These are phyloP conservation scores for Clavariopsis aquatica DNA, from an alignment of 495 filamentous ascomycete genomes.

Conservation along the genomic window DNA sequence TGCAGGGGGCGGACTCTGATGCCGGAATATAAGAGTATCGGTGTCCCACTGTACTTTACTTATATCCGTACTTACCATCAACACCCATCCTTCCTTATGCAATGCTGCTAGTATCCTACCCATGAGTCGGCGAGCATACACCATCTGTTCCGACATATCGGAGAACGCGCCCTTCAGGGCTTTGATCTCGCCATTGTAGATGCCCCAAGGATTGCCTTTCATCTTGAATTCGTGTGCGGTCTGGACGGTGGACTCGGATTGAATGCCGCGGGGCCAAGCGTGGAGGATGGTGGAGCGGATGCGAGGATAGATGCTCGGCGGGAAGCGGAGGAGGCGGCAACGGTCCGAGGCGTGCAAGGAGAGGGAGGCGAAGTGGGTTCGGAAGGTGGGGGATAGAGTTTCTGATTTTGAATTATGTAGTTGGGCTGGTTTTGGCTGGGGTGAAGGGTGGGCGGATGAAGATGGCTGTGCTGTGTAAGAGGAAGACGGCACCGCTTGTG, in stretches of 20 bases:
- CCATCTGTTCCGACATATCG: not conserved
- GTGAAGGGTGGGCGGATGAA: too few relatives aligned
- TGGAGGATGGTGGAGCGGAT: conserved; percentile 16
- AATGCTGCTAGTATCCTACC: conserved; percentile 6
- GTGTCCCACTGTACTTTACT: not conserved
- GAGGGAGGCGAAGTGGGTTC: conserved; percentile 11
- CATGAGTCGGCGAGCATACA: not conserved
- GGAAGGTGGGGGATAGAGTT: not conserved
- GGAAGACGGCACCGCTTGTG: too few relatives aligned
- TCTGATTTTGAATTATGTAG: not conserved
- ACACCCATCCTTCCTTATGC: conserved; percentile 11
- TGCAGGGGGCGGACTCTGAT: conserved; percentile 4
- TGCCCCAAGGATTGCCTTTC: conserved; percentile 14
- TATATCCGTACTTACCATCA: conserved; percentile 14
- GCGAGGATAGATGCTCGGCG: not conserved
- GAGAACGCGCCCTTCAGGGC: not conserved
- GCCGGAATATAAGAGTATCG: conserved; percentile 5
- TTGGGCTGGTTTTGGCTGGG: too few relatives aligned
- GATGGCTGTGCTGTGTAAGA: too few relatives aligned
- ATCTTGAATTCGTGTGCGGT: conserved; percentile 2
- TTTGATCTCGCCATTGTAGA: not conserved
- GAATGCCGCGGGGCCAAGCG: conserved; percentile 17
- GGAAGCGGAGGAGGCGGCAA: conserved; percentile 14
- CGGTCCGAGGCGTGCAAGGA: conserved; percentile 5
- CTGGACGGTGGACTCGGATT: not conserved